A percentile compares a stretch with the other conserved stretches of the same genome.
Evolutionary conservation across 768 basidiomycete species (phyloP).

Genomic region (Tricholoma bakamatsutake): DNA sequence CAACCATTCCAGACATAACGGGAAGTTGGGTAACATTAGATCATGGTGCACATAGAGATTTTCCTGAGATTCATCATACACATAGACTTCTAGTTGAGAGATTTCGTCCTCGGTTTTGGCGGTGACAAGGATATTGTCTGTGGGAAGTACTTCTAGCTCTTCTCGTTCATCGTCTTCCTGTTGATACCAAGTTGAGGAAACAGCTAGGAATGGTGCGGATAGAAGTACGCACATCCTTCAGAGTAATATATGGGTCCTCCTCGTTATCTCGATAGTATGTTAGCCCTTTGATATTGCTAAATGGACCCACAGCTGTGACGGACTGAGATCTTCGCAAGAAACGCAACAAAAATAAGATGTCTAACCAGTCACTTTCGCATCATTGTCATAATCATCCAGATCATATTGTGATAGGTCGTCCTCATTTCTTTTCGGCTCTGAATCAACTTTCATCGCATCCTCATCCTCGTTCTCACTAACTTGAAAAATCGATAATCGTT

Average conservation of each 20-base stretch:
- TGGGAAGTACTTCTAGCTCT: conserved; percentile 83
- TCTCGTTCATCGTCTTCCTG: conserved; percentile 74
- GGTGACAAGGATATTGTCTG: conserved; percentile 87
- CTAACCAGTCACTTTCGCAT: conserved; percentile 37
- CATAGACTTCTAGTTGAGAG: conserved; percentile 91
- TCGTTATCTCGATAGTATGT: conserved; percentile 87
- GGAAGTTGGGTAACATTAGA: conserved; percentile 94
- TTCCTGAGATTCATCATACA: conserved; percentile 89
- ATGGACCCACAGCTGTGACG: conserved; percentile 61
- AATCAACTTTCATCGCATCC: conserved; percentile 61
- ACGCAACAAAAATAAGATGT: conserved; percentile 3
- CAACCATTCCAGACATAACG: conserved; percentile 98
- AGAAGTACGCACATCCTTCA: conserved; percentile 72
- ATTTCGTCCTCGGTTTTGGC: conserved; percentile 97
- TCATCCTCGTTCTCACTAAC: conserved; percentile 33
- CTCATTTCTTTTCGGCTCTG: conserved; percentile 28
- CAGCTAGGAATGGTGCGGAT: not conserved
- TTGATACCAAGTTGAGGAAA: conserved; percentile 5
- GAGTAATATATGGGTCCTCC: conserved; percentile 94
- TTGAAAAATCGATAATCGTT: conserved; percentile 10
- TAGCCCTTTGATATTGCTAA: conserved; percentile 93
- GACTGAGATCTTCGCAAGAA: conserved; percentile 8
- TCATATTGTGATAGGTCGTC: conserved; percentile 86
- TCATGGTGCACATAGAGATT: conserved; percentile 97
- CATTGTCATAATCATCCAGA: conserved; percentile 88